phyloP scores from a whole-genome alignment of 805 yeast genomes.

The Nakazawaea wickerhamii region DNA sequence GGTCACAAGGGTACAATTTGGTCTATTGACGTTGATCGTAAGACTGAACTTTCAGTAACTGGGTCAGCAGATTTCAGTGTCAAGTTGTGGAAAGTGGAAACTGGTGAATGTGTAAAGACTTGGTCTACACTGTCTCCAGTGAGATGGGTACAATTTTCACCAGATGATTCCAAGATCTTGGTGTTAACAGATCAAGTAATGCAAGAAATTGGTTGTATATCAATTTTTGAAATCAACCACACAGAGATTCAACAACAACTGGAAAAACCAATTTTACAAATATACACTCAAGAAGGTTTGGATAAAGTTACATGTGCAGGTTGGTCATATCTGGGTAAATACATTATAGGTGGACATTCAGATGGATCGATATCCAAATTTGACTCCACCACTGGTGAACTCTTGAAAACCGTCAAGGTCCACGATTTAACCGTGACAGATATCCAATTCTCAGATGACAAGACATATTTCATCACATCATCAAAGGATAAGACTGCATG shows the following conservation, averaged over 20 bases:
- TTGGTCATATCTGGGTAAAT: conserved; percentile 73
- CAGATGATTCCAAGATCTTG: conserved; percentile 61
- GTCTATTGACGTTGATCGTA: conserved; percentile 81
- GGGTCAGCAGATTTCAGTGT: conserved; percentile 88
- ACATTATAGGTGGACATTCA: conserved; percentile 80
- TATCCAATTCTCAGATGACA: conserved; percentile 82
- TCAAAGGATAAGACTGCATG: conserved; percentile 87
- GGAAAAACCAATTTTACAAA: conserved; percentile 52
- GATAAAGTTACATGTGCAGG: conserved; percentile 76
- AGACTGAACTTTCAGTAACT: conserved; percentile 67
- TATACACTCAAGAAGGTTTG: conserved; percentile 54
- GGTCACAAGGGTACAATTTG: conserved; percentile 94
- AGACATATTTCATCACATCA: conserved; percentile 84
- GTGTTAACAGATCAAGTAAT: conserved; percentile 87
- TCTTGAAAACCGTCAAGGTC: conserved; percentile 48
- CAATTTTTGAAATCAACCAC: conserved; percentile 56
- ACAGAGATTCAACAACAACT: conserved; percentile 39
- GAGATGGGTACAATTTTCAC: conserved; percentile 81
- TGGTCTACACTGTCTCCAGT: conserved; percentile 83
- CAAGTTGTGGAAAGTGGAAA: conserved; percentile 77
- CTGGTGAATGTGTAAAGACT: conserved; percentile 69
- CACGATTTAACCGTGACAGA: conserved; percentile 84
- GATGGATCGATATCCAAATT: conserved; percentile 83
- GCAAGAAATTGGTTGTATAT: conserved; percentile 79
- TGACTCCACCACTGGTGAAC: conserved; percentile 71